Conservation (phyloP, 2,329 filamentous ascomycete species). For the Cercospora brassicicola region DNA sequence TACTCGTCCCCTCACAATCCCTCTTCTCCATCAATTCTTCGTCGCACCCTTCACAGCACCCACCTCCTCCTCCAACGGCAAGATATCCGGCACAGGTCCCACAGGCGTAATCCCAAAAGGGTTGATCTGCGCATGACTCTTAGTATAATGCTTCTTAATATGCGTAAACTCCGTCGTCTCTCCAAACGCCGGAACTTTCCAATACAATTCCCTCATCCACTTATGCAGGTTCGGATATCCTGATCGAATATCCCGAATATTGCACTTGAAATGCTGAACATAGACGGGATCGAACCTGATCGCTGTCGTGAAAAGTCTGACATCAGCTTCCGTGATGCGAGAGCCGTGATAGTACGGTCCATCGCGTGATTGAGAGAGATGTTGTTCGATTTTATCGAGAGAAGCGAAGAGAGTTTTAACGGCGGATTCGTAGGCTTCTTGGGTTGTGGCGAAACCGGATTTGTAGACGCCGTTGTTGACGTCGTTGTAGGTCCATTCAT, state of each 20-base stretch:
- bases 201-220: constrained; percentile 57
- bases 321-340: constrained; percentile 50
- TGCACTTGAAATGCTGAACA: constrained; percentile 70
- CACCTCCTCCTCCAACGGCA: constrained; percentile 78
- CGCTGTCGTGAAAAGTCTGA: constrained; percentile 61
- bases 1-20: not conserved
- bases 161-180: constrained; percentile 90
- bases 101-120: constrained; percentile 73
- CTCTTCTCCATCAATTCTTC: constrained; percentile 2
- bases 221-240: constrained; percentile 78
- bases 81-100: constrained; percentile 78
- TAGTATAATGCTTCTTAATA: constrained; percentile 80
- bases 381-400: constrained; percentile 50
- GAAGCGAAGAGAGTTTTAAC: constrained; percentile 51
- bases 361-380: constrained; percentile 39
- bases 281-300: constrained; percentile 59
- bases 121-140: constrained; percentile 66
- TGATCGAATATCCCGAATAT: constrained; percentile 77
- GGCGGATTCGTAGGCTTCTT: constrained; percentile 52
- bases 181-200: constrained; percentile 74
- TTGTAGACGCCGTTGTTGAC: constrained; percentile 57
- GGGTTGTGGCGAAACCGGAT: constrained; percentile 53
- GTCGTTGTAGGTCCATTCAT: constrained; percentile 55
- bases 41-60: constrained; percentile 44
- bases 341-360: constrained; percentile 53